phyloP scores from a whole-genome alignment of 805 yeast species.

The Ogataea sp. region DNA sequence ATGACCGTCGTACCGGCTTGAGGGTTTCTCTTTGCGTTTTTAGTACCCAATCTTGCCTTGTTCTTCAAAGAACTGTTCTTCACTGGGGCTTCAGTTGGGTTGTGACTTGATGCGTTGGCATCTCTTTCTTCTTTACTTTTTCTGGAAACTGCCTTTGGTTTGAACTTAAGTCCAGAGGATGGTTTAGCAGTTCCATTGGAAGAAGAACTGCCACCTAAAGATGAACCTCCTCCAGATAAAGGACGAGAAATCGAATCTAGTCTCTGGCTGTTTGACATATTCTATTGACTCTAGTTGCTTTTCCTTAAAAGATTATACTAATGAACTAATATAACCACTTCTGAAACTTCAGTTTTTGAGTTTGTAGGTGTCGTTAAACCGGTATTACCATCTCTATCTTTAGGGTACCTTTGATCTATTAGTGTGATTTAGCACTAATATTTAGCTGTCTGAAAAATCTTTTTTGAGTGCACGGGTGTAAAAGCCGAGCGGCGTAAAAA shows the following conservation, averaged over 20 bases:
- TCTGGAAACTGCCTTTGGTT: conserved; percentile 83
- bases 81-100: conserved; percentile 14
- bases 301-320: too few species aligned
- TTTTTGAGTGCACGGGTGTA: too few species aligned
- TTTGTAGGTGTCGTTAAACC: too few species aligned
- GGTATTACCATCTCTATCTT: too few species aligned
- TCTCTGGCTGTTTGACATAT: conserved; percentile 18
- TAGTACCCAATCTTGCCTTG: conserved; percentile 27
- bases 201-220: neutral
- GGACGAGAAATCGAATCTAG: conserved; percentile 31
- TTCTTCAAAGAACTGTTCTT: conserved; percentile 8
- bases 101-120: conserved; percentile 51
- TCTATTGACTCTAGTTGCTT: neutral
- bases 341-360: too few species aligned
- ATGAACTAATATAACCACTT: too few species aligned
- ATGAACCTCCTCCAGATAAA: conserved; percentile 10
- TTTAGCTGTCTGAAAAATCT: neutral
- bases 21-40: conserved; percentile 20
- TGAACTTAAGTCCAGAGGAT: conserved; percentile 61
- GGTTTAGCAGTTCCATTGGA: conserved; percentile 1
- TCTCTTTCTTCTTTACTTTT: conserved; percentile 80
- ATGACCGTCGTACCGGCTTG: conserved; percentile 49
- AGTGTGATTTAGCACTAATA: too few species aligned
- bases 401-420: too few species aligned
- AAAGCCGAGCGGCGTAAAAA: too few species aligned